These are phyloP conservation scores for Knufia petricola DNA, from an alignment of 2,329 filamentous ascomycete species.

Conservation along the genomic window DNA sequence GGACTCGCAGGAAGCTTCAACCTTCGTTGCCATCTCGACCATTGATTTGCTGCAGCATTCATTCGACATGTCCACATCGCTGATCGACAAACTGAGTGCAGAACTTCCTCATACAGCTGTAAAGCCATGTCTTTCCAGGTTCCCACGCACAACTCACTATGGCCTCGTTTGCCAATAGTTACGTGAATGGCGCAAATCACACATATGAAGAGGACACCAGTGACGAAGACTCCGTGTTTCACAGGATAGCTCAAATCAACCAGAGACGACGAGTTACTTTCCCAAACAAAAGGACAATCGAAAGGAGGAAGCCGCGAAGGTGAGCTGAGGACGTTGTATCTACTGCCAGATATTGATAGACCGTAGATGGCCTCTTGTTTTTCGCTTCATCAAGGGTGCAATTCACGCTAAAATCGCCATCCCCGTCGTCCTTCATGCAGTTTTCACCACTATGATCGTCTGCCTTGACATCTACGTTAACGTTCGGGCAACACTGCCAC, in stretches of 20 bases:
- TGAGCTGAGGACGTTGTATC: slow-evolving; percentile 8
- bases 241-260: not conserved
- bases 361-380: slow-evolving; percentile 50
- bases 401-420: slow-evolving; percentile 51
- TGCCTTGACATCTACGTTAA: slow-evolving; percentile 45
- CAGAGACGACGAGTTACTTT: not conserved
- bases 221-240: not conserved
- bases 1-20: no score
- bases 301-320: slow-evolving; percentile 23
- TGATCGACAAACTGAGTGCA: not conserved
- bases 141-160: not conserved
- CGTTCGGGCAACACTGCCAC: slow-evolving; percentile 45
- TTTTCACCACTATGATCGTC: slow-evolving; percentile 50
- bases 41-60: no score
- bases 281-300: not conserved
- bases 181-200: not conserved
- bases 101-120: not conserved
- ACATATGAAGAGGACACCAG: not conserved
- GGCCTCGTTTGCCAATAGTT: not conserved
- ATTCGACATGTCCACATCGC: not conserved
- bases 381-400: slow-evolving; percentile 55
- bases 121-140: not conserved
- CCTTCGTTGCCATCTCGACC: no score
- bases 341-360: not conserved
- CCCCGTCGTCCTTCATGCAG: slow-evolving; percentile 47